Evolutionary conservation across 2,329 filamentous ascomycete genomes (phyloP).

Genomic region (Pyricularia pennisetigena): DNA sequence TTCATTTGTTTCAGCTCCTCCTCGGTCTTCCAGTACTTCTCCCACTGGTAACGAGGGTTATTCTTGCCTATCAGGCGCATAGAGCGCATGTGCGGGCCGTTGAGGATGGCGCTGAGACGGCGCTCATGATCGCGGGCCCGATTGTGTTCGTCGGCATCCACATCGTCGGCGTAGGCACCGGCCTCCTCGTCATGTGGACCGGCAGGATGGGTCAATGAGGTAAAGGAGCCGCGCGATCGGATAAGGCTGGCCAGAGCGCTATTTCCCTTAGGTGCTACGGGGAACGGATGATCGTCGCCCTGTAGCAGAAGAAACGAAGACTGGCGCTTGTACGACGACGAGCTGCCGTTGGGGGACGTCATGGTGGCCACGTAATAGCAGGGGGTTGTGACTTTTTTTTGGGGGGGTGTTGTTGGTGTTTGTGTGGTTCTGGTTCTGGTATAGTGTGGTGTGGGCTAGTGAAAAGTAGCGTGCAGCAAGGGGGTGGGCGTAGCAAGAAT

Average conservation of each 20-base stretch:
- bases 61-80: constrained; percentile 82
- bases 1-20: constrained; percentile 63
- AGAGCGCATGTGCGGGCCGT: constrained; percentile 66
- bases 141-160: constrained; percentile 29
- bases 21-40: constrained; percentile 75
- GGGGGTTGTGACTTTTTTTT: not conserved
- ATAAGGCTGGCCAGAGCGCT: constrained; percentile 24
- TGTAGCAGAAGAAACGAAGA: constrained; percentile 20
- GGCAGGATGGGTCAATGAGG: constrained; percentile 9
- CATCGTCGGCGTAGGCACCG: not conserved
- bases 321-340: constrained; percentile 13
- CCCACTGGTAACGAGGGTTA: constrained; percentile 80
- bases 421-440: not conserved
- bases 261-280: constrained; percentile 34
- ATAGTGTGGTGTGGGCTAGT: not conserved
- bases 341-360: constrained; percentile 13
- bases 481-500: not conserved
- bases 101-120: constrained; percentile 47
- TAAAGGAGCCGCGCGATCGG: constrained; percentile 34
- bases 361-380: constrained; percentile 8
- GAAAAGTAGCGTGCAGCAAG: not conserved
- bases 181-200: constrained; percentile 13
- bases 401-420: not conserved
- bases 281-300: constrained; percentile 40
- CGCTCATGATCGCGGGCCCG: constrained; percentile 43